Percentiles rank a stretch among this genome's conserved stretches.
phyloP scores from a whole-genome alignment of 2,329 filamentous ascomycete species.

The Lachnellula suecica region DNA sequence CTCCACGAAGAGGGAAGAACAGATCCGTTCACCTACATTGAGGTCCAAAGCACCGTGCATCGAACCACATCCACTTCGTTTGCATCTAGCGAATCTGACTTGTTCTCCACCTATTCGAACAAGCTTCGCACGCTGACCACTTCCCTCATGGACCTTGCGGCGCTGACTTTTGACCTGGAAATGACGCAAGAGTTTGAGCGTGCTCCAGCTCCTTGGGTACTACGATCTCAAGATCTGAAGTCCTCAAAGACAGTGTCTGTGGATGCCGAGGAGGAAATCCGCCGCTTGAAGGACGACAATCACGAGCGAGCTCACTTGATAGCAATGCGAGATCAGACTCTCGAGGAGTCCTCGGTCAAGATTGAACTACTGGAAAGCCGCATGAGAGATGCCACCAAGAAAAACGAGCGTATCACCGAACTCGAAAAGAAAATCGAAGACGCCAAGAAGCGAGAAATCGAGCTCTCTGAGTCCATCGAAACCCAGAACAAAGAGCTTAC shows the following conservation, averaged over 20 bases:
- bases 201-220: conserved; percentile 75
- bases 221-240: conserved; percentile 78
- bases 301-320: conserved; percentile 72
- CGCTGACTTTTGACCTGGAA: conserved; percentile 67
- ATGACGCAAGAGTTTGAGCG: conserved; percentile 79
- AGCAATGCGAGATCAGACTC: conserved; percentile 73
- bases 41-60: conserved; percentile 64
- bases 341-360: conserved; percentile 86
- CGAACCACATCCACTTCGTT: conserved; percentile 52
- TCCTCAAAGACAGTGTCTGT: conserved; percentile 77
- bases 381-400: conserved; percentile 80
- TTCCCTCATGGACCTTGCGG: conserved; percentile 68
- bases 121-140: conserved; percentile 65
- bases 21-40: conserved; percentile 64
- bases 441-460: conserved; percentile 48
- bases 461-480: conserved; percentile 63
- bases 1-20: conserved; percentile 71
- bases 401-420: conserved; percentile 66
- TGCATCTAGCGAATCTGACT: conserved; percentile 60
- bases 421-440: conserved; percentile 60
- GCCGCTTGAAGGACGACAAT: conserved; percentile 76
- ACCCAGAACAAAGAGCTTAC: conserved; percentile 67
- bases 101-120: conserved; percentile 66
- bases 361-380: conserved; percentile 89
- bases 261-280: conserved; percentile 82